Percentiles rank a stretch among this genome's conserved stretches.
These are phyloP conservation scores for Mollisiaceae sp. DNA, from an alignment of 2,329 filamentous ascomycete species.

Conservation along the genomic window DNA sequence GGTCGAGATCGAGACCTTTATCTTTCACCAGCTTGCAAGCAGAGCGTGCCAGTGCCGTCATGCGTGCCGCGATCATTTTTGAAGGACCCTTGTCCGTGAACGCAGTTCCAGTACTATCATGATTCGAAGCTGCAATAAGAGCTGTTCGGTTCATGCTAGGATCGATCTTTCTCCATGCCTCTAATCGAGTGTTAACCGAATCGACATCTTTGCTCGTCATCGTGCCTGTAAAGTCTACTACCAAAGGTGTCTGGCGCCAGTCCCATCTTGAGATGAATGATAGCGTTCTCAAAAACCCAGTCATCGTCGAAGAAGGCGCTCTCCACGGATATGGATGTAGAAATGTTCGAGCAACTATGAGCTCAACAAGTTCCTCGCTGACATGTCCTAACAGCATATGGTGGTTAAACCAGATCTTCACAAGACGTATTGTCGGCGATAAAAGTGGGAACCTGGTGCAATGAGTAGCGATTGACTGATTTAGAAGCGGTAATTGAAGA, in stretches of 20 bases:
- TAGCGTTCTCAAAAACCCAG: conserved; percentile 82
- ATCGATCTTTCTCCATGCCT: conserved; percentile 86
- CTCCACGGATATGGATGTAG: conserved; percentile 82
- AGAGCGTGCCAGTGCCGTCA: conserved; percentile 81
- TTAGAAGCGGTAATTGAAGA: conserved; percentile 75
- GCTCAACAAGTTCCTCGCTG: conserved; percentile 80
- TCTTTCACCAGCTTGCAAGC: conserved; percentile 67
- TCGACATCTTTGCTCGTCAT: conserved; percentile 66
- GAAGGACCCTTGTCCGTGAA: conserved; percentile 79
- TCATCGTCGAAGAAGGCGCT: conserved; percentile 74
- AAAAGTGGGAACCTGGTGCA: conserved; percentile 81
- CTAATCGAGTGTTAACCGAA: conserved; percentile 72
- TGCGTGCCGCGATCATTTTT: conserved; percentile 81
- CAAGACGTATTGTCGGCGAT: conserved; percentile 80
- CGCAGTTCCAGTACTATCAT: conserved; percentile 77
- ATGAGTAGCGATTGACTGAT: conserved; percentile 78
- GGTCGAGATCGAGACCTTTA: conserved; percentile 57
- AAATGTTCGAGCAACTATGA: conserved; percentile 80
- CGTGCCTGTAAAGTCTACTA: conserved; percentile 75
- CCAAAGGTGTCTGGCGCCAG: conserved; percentile 82
- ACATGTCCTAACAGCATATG: conserved; percentile 83
- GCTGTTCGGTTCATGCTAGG: conserved; percentile 84
- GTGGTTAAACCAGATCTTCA: conserved; percentile 86
- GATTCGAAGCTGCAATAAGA: conserved; percentile 80
- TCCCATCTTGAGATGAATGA: conserved; percentile 86